Evolutionary conservation across 495 filamentous ascomycete genomes (phyloP).

Genomic region (Xylaria telfairii): DNA sequence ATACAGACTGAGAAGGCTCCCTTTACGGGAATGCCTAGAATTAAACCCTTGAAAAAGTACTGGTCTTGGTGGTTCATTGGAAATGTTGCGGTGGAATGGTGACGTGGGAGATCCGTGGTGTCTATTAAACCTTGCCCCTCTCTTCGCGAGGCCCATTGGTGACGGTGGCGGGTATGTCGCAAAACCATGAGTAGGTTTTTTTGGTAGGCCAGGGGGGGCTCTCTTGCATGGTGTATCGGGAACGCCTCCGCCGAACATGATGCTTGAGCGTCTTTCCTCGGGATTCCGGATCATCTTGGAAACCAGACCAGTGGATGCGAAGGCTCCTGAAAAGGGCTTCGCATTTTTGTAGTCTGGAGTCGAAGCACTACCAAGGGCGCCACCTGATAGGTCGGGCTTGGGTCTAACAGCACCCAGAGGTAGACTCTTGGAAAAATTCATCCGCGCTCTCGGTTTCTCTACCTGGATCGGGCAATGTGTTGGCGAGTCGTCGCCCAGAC

Average conservation of each 20-base stretch:
- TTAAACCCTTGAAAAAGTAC: conserved; percentile 45
- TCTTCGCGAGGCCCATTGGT: conserved; percentile 56
- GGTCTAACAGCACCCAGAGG: conserved; percentile 55
- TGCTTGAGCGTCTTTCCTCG: conserved; percentile 45
- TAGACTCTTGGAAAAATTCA: conserved; percentile 81
- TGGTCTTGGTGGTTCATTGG: conserved; percentile 40
- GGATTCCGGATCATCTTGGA: conserved; percentile 76
- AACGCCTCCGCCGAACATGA: conserved; percentile 53
- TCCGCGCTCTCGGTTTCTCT: conserved; percentile 49
- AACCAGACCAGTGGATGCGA: conserved; percentile 92
- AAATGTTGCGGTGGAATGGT: conserved; percentile 55
- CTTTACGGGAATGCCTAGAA: conserved; percentile 61
- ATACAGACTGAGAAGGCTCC: conserved; percentile 79
- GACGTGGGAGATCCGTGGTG: conserved; percentile 56
- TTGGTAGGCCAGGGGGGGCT: conserved; percentile 10
- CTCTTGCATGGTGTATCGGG: conserved; percentile 95
- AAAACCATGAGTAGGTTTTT: conserved; percentile 67
- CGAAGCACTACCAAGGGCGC: conserved; percentile 57
- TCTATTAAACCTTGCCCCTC: conserved; percentile 47
- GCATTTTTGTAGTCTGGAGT: conserved; percentile 86
- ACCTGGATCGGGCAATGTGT: conserved; percentile 66
- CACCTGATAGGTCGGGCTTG: conserved; percentile 19
- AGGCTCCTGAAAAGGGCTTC: conserved; percentile 83
- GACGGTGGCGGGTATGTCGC: conserved; percentile 63
- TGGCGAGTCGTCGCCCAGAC: conserved; percentile 75